A percentile compares a stretch with the other conserved stretches of the same genome.
phyloP scores from a whole-genome alignment of 495 filamentous ascomycete species.

The Tuber calosporum region DNA sequence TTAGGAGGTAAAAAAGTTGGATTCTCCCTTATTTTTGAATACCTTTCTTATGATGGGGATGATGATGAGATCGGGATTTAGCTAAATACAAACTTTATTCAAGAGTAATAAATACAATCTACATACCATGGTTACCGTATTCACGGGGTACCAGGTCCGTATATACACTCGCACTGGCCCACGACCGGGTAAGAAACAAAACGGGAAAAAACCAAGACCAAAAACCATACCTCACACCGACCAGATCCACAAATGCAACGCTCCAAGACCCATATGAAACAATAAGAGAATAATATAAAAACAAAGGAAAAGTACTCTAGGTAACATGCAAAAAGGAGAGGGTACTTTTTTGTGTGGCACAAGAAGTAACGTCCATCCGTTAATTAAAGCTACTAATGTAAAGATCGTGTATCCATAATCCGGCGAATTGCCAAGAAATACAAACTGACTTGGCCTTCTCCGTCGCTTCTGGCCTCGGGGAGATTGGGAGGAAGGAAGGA shows the following conservation, averaged over 20 bases:
- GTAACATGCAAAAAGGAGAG: neutral
- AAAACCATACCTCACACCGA: neutral
- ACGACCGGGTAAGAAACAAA: neutral
- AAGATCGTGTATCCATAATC: neutral
- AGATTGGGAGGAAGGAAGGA: neutral
- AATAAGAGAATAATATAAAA: neutral
- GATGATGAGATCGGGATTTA: neutral
- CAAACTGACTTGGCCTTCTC: neutral
- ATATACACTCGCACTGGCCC: neutral
- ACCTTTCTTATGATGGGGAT: neutral
- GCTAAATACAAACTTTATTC: neutral
- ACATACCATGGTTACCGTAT: neutral
- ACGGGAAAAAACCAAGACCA: neutral
- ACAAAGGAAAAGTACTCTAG: neutral
- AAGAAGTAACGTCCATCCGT: conserved; percentile 5
- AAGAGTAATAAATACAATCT: neutral
- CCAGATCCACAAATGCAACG: neutral
- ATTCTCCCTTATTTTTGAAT: neutral
- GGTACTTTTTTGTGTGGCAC: neutral
- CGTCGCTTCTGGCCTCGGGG: neutral
- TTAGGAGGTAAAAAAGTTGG: neutral
- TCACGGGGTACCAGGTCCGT: neutral
- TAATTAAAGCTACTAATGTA: neutral
- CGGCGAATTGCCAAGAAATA: neutral
- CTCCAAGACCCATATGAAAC: neutral